phyloP scores from a whole-genome alignment of 768 basidiomycete genomes.

The Boletus barrowsii region DNA sequence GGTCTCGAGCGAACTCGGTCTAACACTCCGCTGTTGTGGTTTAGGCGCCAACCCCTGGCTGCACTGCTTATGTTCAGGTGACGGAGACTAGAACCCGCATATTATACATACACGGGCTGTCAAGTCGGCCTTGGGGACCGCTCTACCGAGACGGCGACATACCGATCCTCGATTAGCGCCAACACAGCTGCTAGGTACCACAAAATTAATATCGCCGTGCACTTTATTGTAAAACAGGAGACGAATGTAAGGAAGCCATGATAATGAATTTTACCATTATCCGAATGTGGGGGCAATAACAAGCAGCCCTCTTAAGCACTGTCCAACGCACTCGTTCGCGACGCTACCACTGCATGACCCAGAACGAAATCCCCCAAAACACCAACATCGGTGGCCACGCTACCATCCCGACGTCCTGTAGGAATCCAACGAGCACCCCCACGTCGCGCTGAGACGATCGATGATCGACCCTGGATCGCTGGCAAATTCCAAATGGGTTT shows the following conservation, averaged over 20 bases:
- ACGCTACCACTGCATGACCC: slow-evolving; percentile 28
- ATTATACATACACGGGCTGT: not conserved
- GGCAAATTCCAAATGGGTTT: slow-evolving; percentile 14
- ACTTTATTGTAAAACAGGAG: not conserved
- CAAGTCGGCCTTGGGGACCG: not conserved
- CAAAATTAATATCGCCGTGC: not conserved
- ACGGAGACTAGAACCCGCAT: not conserved
- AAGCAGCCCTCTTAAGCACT: not conserved
- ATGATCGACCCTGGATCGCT: slow-evolving; percentile 1
- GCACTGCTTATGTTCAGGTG: not conserved
- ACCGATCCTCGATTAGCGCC: too few species aligned
- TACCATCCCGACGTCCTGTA: slow-evolving; percentile 31
- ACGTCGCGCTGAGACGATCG: slow-evolving; percentile 15
- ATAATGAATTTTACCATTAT: not conserved
- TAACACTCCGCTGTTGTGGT: too few species aligned
- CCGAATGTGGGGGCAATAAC: not conserved
- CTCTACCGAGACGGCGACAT: not conserved
- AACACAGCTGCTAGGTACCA: too few species aligned
- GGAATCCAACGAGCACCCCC: slow-evolving; percentile 29
- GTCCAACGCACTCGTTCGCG: not conserved
- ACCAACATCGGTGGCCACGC: slow-evolving; percentile 37
- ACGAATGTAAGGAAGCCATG: not conserved
- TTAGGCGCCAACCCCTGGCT: not conserved
- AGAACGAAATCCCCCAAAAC: slow-evolving; percentile 34
- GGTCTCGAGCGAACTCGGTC: too few species aligned